Percentiles rank a stretch among this genome's conserved stretches.
Conservation (phyloP, 306 rosid species). For the Cucurbita moschata region DNA sequence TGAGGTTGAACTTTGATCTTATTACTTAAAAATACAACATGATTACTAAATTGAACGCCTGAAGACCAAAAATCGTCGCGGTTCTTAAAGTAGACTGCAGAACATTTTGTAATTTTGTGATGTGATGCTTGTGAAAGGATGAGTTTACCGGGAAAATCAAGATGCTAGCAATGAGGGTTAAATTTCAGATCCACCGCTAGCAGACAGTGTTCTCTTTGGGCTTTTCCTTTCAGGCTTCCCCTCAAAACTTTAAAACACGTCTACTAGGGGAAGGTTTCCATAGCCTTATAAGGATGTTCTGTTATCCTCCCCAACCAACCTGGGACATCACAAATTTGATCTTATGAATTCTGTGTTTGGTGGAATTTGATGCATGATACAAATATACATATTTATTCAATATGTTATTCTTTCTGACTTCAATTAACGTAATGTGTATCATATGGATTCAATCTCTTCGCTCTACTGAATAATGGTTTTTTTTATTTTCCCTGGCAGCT, state of each 20-base stretch:
- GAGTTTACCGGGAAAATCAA: neutral
- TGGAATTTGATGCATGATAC: neutral
- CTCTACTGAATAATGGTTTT: neutral
- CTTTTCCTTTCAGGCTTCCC: too few relatives aligned
- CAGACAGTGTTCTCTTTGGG: too few relatives aligned
- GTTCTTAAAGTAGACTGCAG: neutral
- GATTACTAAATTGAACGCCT: neutral
- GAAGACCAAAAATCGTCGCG: neutral
- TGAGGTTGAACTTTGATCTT: neutral
- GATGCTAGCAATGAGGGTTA: neutral
- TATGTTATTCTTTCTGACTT: neutral
- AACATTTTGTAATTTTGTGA: neutral
- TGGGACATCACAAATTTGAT: neutral
- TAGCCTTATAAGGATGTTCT: too few relatives aligned
- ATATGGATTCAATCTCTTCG: neutral
- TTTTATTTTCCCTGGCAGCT: conserved; percentile 29
- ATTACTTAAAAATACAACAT: neutral
- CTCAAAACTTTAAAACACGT: too few relatives aligned
- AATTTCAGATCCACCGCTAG: too few relatives aligned
- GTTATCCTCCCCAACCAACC: too few relatives aligned
- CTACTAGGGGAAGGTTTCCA: too few relatives aligned
- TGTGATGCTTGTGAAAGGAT: neutral
- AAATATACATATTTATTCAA: neutral
- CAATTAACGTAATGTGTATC: neutral
- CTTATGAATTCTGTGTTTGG: neutral